A percentile compares a stretch with the other conserved stretches of the same genome.
Conservation (phyloP, 805 yeast species). For the Myxozyma melibiosi region DNA sequence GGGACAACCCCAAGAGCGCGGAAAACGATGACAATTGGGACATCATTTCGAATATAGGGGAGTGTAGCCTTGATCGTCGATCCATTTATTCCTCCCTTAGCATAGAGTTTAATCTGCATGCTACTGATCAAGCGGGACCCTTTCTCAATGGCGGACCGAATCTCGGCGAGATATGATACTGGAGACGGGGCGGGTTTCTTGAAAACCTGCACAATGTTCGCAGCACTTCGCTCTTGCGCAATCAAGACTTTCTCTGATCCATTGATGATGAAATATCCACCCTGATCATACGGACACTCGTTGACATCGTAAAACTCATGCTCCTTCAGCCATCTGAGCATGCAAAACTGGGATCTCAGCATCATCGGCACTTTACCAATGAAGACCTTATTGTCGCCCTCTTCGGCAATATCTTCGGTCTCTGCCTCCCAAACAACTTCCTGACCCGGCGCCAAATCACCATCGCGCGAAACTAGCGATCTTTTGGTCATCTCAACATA, state of each 20-base stretch:
- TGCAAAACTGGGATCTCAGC: conserved; percentile 95
- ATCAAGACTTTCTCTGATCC: conserved; percentile 98
- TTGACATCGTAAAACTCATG: conserved; percentile 92
- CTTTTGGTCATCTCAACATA: conserved; percentile 94
- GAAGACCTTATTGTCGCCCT: conserved; percentile 76
- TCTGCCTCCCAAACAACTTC: conserved; percentile 64
- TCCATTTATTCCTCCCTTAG: conserved; percentile 68
- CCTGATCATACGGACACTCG: conserved; percentile 99
- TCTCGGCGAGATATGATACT: conserved; percentile 92
- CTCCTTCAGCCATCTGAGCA: conserved; percentile 84
- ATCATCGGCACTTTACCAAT: conserved; percentile 98
- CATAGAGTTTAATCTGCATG: conserved; percentile 88
- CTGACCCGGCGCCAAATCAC: conserved; percentile 51
- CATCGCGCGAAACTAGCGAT: conserved; percentile 81
- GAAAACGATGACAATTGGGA: conserved; percentile 95
- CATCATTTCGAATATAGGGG: conserved; percentile 95
- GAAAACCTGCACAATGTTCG: conserved; percentile 97
- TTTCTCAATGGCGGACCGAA: conserved; percentile 93
- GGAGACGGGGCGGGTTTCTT: conserved; percentile 98
- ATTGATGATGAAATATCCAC: conserved; percentile 97
- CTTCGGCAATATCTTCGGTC: conserved; percentile 56
- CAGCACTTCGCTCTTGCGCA: conserved; percentile 98
- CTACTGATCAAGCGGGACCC: conserved; percentile 94
- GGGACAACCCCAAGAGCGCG: conserved; percentile 98
- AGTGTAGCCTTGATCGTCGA: conserved; percentile 92